Evolutionary conservation across 2,329 filamentous ascomycete species (phyloP).

Genomic region (Exophiala xenobiotica): DNA sequence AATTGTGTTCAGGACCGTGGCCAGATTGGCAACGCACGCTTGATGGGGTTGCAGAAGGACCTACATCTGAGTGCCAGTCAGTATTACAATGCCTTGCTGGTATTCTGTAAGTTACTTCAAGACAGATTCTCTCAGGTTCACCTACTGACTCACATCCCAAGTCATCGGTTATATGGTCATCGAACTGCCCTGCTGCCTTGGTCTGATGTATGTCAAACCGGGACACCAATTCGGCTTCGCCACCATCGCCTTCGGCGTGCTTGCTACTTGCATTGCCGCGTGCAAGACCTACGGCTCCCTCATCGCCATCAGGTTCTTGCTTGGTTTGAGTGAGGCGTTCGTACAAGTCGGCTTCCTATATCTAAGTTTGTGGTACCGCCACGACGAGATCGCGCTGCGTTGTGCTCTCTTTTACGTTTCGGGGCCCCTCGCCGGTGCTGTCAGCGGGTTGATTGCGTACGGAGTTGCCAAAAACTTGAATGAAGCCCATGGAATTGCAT

Average conservation of each 20-base stretch:
- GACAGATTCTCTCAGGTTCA: neutral
- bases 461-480: conserved; percentile 66
- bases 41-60: conserved; percentile 17
- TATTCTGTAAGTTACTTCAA: conserved; percentile 15
- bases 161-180: conserved; percentile 18
- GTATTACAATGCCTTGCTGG: conserved; percentile 17
- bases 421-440: conserved; percentile 65
- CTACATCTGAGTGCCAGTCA: conserved; percentile 7
- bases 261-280: neutral
- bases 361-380: conserved; percentile 14
- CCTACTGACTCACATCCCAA: neutral
- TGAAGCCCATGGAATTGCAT: conserved; percentile 49
- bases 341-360: conserved; percentile 10
- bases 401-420: conserved; percentile 37
- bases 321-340: conserved; percentile 13
- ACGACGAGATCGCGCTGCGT: conserved; percentile 7
- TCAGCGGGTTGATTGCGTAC: conserved; percentile 64
- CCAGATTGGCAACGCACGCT: conserved; percentile 16
- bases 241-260: conserved; percentile 9
- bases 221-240: neutral
- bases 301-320: conserved; percentile 13
- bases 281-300: conserved; percentile 8
- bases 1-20: conserved; percentile 12
- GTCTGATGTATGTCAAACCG: neutral
- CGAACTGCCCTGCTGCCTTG: conserved; percentile 8